phyloP scores from a whole-genome alignment of 371 early-diverging fungal genomes.

The Mortierella sp. region DNA sequence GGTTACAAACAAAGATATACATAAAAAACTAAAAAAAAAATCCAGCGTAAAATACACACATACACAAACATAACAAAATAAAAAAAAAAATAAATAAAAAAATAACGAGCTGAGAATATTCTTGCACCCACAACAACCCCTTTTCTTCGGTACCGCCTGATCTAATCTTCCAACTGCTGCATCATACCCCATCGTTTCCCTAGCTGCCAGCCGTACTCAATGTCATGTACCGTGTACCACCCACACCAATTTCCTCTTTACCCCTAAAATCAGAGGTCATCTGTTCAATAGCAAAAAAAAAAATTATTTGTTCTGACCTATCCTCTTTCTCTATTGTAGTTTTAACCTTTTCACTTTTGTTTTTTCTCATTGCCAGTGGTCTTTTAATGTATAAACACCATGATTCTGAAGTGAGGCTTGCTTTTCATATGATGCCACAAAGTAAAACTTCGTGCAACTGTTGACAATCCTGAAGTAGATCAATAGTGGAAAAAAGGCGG shows the following conservation, averaged over 20 bases:
- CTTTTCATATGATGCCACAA: too few species aligned
- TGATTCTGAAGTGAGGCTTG: too few species aligned
- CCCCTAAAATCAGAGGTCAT: constrained; percentile 12
- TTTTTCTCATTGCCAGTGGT: too few species aligned
- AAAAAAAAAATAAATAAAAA: too few species aligned
- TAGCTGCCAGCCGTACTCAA: background rate
- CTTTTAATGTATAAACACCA: too few species aligned
- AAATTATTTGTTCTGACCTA: background rate
- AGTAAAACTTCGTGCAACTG: too few species aligned
- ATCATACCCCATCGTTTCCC: constrained; percentile 10
- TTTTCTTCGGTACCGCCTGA: constrained; percentile 20
- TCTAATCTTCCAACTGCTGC: constrained; percentile 2
- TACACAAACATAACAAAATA: background rate
- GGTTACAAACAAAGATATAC: background rate
- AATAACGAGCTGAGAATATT: constrained; percentile 5
- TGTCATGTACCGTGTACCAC: constrained; percentile 3
- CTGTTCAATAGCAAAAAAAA: constrained; percentile 3
- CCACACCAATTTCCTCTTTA: background rate
- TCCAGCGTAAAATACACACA: background rate
- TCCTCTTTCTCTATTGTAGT: background rate
- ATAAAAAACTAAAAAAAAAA: too few species aligned
- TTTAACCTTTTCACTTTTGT: background rate
- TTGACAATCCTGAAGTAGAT: too few species aligned
- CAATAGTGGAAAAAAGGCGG: too few species aligned
- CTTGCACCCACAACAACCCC: constrained; percentile 14